These are phyloP conservation scores for Cornus suecica DNA, from an alignment of 148 eudicot species.

Conservation along the genomic window DNA sequence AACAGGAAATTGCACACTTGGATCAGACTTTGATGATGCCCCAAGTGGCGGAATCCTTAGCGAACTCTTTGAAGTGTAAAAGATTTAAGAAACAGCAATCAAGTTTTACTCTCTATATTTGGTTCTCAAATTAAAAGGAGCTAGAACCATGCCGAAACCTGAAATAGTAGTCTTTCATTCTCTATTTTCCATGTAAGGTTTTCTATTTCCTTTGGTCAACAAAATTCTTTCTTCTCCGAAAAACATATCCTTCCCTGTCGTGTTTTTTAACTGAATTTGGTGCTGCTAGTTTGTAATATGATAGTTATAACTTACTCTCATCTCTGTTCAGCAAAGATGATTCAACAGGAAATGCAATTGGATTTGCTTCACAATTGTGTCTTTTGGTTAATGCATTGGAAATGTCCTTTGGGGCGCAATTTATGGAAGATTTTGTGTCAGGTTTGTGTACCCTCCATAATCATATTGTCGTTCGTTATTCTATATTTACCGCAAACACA, in stretches of 20 bases:
- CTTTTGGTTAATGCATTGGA: constrained; percentile 70
- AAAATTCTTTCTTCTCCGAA: neutral
- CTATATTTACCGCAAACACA: neutral
- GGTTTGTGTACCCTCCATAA: constrained; percentile 35
- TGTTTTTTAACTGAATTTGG: constrained; percentile 7
- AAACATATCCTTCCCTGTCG: neutral
- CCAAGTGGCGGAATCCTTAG: no score
- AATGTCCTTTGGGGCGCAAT: constrained; percentile 72
- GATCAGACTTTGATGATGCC: no score
- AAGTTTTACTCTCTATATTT: no score
- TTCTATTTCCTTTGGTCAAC: neutral
- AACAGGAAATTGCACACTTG: no score
- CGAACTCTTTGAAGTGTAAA: no score
- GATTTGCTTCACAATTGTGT: constrained; percentile 87
- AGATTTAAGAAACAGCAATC: no score
- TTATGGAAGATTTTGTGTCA: constrained; percentile 93
- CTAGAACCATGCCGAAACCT: neutral
- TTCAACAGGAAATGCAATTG: constrained; percentile 46
- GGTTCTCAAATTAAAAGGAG: neutral
- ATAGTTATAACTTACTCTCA: constrained; percentile 7
- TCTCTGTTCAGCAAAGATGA: constrained; percentile 37
- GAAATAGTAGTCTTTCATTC: no score
- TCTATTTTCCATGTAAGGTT: no score
- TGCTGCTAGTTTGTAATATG: neutral
- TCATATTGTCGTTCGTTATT: constrained; percentile 18